These are phyloP conservation scores for Oryza officinalis DNA, from an alignment of 176 grass and related monocot genomes.

Conservation along the genomic window DNA sequence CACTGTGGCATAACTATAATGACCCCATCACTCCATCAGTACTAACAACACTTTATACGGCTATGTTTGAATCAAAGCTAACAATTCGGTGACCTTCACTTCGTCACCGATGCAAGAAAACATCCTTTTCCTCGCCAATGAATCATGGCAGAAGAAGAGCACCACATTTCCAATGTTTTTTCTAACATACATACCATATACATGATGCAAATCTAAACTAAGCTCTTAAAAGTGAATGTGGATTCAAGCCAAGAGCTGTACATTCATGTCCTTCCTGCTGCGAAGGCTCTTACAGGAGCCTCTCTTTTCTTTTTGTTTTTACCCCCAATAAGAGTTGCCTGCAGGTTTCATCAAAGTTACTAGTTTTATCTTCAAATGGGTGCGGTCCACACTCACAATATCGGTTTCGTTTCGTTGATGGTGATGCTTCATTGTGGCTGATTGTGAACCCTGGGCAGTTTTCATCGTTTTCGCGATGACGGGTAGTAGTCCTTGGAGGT, in stretches of 20 bases:
- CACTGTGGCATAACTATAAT: background rate
- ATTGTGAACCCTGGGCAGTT: background rate
- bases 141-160: background rate
- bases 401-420: background rate
- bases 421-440: background rate
- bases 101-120: constrained; percentile 10
- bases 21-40: background rate
- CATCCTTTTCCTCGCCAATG: background rate
- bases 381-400: background rate
- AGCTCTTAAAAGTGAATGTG: background rate
- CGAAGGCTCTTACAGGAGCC: background rate
- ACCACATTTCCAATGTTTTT: background rate
- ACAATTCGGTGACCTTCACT: background rate
- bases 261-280: background rate
- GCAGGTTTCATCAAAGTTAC: constrained; percentile 5
- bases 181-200: background rate
- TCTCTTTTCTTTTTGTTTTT: background rate
- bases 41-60: background rate
- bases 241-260: constrained; percentile 13
- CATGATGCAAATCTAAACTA: background rate
- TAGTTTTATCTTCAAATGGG: background rate
- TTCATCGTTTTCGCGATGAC: background rate
- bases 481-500: background rate
- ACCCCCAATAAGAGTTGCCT: constrained; percentile 17
- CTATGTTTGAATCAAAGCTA: background rate